Evolutionary conservation across 495 filamentous ascomycete species (phyloP).

Genomic region (Aspergillus conjunctus): DNA sequence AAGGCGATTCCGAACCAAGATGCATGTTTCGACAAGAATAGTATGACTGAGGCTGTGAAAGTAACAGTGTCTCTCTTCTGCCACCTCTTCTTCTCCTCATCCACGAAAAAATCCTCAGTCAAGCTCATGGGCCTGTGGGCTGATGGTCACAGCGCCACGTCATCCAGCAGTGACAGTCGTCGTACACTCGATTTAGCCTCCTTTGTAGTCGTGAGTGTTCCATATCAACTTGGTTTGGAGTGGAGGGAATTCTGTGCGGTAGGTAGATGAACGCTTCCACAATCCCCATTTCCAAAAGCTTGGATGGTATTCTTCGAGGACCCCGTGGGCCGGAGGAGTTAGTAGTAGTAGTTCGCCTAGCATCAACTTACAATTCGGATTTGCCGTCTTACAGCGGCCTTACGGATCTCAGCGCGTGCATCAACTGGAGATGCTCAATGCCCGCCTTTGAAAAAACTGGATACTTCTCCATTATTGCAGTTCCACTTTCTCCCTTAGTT

Average conservation of each 20-base stretch:
- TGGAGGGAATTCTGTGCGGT: constrained; percentile 4
- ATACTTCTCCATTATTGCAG: constrained; percentile 15
- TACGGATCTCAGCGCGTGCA: not conserved
- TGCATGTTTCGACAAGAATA: constrained; percentile 1
- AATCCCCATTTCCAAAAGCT: too few species aligned
- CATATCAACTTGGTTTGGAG: not conserved
- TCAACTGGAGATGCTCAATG: not conserved
- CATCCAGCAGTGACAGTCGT: constrained; percentile 9
- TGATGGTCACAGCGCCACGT: constrained; percentile 16
- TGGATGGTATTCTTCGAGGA: not conserved
- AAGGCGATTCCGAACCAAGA: not conserved
- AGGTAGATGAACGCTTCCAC: not conserved
- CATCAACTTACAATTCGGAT: not conserved
- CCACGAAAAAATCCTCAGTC: not conserved
- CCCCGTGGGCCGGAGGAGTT: not conserved
- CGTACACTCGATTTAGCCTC: not conserved
- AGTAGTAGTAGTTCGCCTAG: not conserved
- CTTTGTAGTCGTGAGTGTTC: not conserved
- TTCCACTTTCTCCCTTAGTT: constrained; percentile 29
- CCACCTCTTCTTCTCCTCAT: not conserved
- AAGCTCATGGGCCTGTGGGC: constrained; percentile 4
- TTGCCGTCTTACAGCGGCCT: not conserved
- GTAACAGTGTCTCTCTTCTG: not conserved
- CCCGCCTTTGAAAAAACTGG: not conserved
- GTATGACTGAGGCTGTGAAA: not conserved